phyloP scores from a whole-genome alignment of 495 filamentous ascomycete species.

The Extremus antarcticus region DNA sequence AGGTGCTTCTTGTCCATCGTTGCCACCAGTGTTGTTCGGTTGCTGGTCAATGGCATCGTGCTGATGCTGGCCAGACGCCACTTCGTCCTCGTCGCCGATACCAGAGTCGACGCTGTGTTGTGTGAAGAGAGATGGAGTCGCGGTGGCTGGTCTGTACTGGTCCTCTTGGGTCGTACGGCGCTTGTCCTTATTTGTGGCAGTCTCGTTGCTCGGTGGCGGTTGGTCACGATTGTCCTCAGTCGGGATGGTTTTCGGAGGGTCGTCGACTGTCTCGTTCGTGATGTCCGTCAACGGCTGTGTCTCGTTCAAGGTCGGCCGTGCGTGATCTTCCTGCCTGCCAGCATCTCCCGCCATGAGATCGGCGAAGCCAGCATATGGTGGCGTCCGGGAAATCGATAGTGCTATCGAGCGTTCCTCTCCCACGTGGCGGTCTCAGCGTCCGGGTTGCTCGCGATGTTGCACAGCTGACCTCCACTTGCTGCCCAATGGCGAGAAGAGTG shows the following conservation, averaged over 20 bases:
- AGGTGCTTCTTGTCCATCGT: too few relatives aligned
- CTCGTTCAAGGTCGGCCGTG: background rate
- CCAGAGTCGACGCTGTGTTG: background rate
- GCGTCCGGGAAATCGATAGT: background rate
- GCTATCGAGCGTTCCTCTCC: background rate
- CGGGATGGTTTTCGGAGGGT: too few relatives aligned
- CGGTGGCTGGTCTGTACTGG: background rate
- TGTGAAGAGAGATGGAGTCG: background rate
- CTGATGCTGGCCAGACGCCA: background rate
- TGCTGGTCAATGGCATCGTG: background rate
- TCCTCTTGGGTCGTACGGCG: background rate
- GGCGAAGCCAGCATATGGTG: background rate
- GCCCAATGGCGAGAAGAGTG: background rate
- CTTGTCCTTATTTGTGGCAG: too few relatives aligned
- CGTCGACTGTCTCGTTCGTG: background rate
- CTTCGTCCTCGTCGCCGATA: background rate
- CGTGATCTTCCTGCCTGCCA: background rate
- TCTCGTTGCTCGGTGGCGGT: too few relatives aligned
- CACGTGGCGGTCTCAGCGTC: background rate
- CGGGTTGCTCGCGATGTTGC: background rate
- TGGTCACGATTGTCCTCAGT: too few relatives aligned
- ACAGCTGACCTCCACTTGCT: background rate
- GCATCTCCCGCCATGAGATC: background rate
- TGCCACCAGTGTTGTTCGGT: background rate
- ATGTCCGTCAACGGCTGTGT: background rate